phyloP scores from a whole-genome alignment of 108 stramenopile genomes.

The Nannochloropsis gaditana region DNA sequence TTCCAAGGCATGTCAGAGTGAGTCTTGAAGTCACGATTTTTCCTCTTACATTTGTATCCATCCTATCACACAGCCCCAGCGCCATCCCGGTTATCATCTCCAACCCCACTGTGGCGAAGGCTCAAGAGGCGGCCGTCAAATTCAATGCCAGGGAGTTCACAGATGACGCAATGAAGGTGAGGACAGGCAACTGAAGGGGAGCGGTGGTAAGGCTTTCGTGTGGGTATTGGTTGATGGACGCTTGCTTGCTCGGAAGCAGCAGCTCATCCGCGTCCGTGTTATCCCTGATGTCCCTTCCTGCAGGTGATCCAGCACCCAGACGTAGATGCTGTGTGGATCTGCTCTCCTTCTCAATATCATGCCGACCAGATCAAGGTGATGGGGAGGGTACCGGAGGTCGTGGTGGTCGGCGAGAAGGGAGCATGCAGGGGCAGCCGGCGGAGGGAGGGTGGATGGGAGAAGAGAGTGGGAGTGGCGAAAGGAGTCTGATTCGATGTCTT shows the following conservation, averaged over 20 bases:
- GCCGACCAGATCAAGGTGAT: slow-evolving; percentile 79
- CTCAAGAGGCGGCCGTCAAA: slow-evolving; percentile 71
- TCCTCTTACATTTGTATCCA: slow-evolving; percentile 30
- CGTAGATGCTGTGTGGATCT: slow-evolving; percentile 94
- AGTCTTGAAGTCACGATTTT: slow-evolving; percentile 18
- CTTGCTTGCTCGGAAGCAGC: no score
- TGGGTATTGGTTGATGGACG: no score
- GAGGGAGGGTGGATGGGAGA: no score
- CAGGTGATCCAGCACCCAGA: slow-evolving; percentile 80
- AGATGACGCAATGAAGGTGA: slow-evolving; percentile 61
- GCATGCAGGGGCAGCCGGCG: no score
- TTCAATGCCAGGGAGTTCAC: slow-evolving; percentile 78
- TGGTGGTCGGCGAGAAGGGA: no score
- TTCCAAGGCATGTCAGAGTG: no score
- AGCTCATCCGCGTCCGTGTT: no score
- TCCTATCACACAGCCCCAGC: background rate
- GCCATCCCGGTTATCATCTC: slow-evolving; percentile 48
- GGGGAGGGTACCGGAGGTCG: no score
- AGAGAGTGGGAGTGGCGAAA: no score
- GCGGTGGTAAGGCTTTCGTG: background rate
- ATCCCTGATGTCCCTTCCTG: slow-evolving; percentile 44
- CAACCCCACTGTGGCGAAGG: slow-evolving; percentile 89
- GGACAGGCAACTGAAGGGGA: background rate
- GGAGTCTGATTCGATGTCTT: no score
- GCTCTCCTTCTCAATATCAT: slow-evolving; percentile 82